Evolutionary conservation across 2,329 filamentous ascomycete genomes (phyloP).

Genomic region (Pleoardoris graminearum): DNA sequence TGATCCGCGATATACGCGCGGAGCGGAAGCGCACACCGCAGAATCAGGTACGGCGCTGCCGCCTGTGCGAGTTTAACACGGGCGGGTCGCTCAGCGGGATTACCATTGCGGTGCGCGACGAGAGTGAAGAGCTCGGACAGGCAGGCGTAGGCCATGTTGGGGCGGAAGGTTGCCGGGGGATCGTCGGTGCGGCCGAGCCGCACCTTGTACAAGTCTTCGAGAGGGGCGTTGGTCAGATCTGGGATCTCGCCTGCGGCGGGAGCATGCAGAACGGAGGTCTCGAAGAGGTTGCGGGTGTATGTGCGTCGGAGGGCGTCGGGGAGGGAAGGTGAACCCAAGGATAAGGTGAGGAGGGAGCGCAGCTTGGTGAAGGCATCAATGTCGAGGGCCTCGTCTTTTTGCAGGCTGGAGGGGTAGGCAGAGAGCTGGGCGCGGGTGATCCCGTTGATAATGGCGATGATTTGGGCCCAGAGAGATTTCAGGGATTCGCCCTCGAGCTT

Average conservation of each 20-base stretch:
- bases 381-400: slow-evolving; percentile 78
- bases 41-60: slow-evolving; percentile 77
- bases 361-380: slow-evolving; percentile 72
- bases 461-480: slow-evolving; percentile 65
- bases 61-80: slow-evolving; percentile 70
- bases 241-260: slow-evolving; percentile 66
- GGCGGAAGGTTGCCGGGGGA: slow-evolving; percentile 65
- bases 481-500: slow-evolving; percentile 42
- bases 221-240: slow-evolving; percentile 52
- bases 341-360: slow-evolving; percentile 71
- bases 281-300: slow-evolving; percentile 78
- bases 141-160: slow-evolving; percentile 77
- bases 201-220: slow-evolving; percentile 65
- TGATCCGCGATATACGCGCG: slow-evolving; percentile 88
- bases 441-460: slow-evolving; percentile 41
- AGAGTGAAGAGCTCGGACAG: slow-evolving; percentile 69
- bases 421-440: slow-evolving; percentile 46
- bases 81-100: slow-evolving; percentile 44
- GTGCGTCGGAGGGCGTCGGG: slow-evolving; percentile 67
- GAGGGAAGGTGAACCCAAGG: slow-evolving; percentile 68
- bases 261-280: slow-evolving; percentile 77
- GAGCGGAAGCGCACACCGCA: slow-evolving; percentile 79
- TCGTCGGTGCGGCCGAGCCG: slow-evolving; percentile 75
- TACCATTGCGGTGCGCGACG: slow-evolving; percentile 56
- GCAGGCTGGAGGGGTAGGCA: slow-evolving; percentile 36